Evolutionary conservation across 768 basidiomycete genomes (phyloP).

Genomic region (Butyriboletus loyo): DNA sequence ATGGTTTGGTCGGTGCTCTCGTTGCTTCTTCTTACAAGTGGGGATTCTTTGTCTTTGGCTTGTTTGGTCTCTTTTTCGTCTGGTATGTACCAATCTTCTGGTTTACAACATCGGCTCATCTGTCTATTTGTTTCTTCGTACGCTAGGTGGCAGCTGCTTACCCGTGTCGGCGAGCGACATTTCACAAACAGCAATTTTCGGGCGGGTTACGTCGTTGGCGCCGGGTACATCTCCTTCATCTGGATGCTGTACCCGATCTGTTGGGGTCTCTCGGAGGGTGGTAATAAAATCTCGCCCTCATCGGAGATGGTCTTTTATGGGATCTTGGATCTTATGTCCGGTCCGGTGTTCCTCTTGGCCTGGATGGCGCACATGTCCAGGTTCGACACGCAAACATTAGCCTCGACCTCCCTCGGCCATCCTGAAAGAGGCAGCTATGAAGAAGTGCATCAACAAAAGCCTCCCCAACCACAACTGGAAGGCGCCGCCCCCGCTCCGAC

Average conservation of each 20-base stretch:
- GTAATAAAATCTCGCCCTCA: constrained; percentile 47
- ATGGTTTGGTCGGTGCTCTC: constrained; percentile 50
- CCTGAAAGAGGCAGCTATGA: constrained; percentile 5
- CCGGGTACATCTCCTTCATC: constrained; percentile 47
- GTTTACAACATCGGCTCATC: constrained; percentile 4
- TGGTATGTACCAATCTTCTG: constrained; percentile 32
- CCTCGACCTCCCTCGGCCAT: constrained; percentile 6
- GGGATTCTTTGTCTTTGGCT: constrained; percentile 48
- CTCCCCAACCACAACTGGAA: background rate
- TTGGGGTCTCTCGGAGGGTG: constrained; percentile 55
- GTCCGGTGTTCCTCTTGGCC: constrained; percentile 36
- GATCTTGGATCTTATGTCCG: constrained; percentile 40
- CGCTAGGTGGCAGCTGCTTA: constrained; percentile 31
- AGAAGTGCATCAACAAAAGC: background rate
- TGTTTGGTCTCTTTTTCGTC: constrained; percentile 46
- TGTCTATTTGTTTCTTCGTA: background rate
- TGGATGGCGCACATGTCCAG: constrained; percentile 22
- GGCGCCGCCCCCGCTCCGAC: background rate
- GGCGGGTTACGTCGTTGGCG: constrained; percentile 32
- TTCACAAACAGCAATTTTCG: constrained; percentile 27
- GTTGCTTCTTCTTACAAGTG: constrained; percentile 52
- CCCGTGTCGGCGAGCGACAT: constrained; percentile 23
- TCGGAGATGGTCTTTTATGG: constrained; percentile 58
- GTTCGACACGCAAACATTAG: background rate
- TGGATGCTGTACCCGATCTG: constrained; percentile 58